phyloP scores from a whole-genome alignment of 306 rosid species.

The Senna siamea region DNA sequence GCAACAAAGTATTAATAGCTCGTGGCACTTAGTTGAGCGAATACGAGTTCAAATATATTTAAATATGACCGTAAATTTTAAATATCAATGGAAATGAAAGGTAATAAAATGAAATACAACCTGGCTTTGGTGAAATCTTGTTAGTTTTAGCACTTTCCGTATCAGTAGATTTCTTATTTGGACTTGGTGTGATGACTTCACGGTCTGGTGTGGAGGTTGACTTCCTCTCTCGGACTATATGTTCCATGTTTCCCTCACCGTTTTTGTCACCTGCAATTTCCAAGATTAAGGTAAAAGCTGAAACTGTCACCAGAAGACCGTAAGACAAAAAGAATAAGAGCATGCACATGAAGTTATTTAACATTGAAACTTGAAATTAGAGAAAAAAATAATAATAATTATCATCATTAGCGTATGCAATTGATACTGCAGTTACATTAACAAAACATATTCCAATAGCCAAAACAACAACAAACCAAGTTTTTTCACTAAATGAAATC shows the following conservation, averaged over 20 bases:
- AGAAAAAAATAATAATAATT: neutral
- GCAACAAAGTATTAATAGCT: constrained; percentile 4
- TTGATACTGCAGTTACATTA: neutral
- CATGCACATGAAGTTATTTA: neutral
- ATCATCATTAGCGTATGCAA: neutral
- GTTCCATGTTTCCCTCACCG: constrained; percentile 42
- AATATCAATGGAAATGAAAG: constrained; percentile 17
- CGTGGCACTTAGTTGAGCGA: neutral
- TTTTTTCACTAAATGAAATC: too few species aligned
- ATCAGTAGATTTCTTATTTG: constrained; percentile 49
- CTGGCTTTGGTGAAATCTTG: constrained; percentile 56
- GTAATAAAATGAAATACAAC: constrained; percentile 39
- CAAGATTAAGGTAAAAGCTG: constrained; percentile 21
- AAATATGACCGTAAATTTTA: neutral
- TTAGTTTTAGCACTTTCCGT: constrained; percentile 43
- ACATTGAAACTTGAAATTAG: constrained; percentile 14
- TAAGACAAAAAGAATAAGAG: neutral
- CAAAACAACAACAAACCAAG: too few species aligned
- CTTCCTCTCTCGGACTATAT: constrained; percentile 50
- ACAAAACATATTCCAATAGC: neutral
- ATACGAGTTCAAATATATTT: constrained; percentile 16
- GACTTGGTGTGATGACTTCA: constrained; percentile 38
- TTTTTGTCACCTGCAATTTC: constrained; percentile 47
- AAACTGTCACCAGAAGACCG: neutral
- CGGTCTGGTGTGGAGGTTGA: constrained; percentile 48